Percentiles rank a stretch among this genome's conserved stretches.
Evolutionary conservation across 2,329 filamentous ascomycete genomes (phyloP).

Genomic region (Ascochyta koolunga): DNA sequence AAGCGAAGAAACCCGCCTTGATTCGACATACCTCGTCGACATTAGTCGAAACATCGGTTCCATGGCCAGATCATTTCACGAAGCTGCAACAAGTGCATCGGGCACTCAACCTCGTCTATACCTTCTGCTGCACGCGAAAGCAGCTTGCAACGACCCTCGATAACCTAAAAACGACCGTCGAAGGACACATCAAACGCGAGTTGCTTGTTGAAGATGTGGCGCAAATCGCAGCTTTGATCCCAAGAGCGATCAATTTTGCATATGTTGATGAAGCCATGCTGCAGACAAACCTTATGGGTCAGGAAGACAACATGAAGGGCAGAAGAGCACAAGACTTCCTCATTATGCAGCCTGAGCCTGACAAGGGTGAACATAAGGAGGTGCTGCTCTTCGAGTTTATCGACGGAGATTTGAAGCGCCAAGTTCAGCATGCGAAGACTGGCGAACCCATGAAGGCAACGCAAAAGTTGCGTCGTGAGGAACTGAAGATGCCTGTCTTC

Average conservation of each 20-base stretch:
- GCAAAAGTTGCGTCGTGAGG: conserved; percentile 74
- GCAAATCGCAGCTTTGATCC: conserved; percentile 77
- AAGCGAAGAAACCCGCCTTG: conserved; percentile 48
- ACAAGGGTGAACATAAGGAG: conserved; percentile 60
- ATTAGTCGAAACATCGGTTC: conserved; percentile 58
- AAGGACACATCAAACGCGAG: conserved; percentile 75
- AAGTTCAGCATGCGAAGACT: conserved; percentile 74
- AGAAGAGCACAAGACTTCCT: conserved; percentile 57
- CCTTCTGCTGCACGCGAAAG: conserved; percentile 92
- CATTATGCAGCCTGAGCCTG: conserved; percentile 44
- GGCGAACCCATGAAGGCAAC: conserved; percentile 73
- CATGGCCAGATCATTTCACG: conserved; percentile 79
- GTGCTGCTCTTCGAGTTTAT: conserved; percentile 91
- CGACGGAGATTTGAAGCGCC: conserved; percentile 86
- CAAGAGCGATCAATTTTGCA: conserved; percentile 78
- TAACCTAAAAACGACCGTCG: conserved; percentile 82
- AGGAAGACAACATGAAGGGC: conserved; percentile 69
- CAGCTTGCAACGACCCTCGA: conserved; percentile 91
- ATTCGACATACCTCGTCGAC: conserved; percentile 55
- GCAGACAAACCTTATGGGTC: conserved; percentile 77
- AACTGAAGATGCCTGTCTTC: conserved; percentile 89
- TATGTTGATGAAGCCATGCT: conserved; percentile 87
- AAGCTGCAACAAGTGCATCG: conserved; percentile 76
- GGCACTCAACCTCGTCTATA: conserved; percentile 90
- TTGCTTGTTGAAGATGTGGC: conserved; percentile 81